Evolutionary conservation across 2,329 filamentous ascomycete genomes (phyloP), one percentile per base, ranked within the genome.

Genomic region (Truncatella angustata): DNA sequence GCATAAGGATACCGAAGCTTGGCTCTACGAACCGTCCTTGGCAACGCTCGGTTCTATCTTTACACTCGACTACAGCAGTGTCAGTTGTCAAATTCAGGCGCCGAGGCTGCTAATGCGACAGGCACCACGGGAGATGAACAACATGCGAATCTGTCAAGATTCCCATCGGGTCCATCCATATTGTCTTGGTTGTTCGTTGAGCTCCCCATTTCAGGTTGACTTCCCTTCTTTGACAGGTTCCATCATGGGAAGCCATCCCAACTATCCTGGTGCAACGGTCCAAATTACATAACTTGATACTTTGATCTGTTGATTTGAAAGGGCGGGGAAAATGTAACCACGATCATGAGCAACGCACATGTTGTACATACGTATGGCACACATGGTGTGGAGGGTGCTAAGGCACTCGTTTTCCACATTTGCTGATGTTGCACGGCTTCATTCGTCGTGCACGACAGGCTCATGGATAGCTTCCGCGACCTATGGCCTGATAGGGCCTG

Each of bases 151-250:
- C 28, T 20, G n/a, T 34, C 18, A n/a, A 46, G 28, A 46, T 46
- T 28, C n/a, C 43, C 43, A 46, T 44, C 14, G 11, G 12, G 18
- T n/a, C 9, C 24, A 18, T 7, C 26, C 43, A 46, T 16, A 28
- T 46, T 18, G 14, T 16, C 28, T n/a, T n/a, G n/a, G n/a, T n/a
- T n/a, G n/a, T n/a, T 28, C 28, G 9, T 14, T 34, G 20, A 10
- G 26, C 28, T 23, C 12, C 40, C 10, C 20, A 26, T 20, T 21
- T 20, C 24, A 28, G 24, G n/a, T 34, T 10, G 32, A 26, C 16
- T 32, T 46, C n/a, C 18, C 24, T 46, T 46, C 43, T n/a, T 32
- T 46, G 24, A 46, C 36, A 39, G 36, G 36, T 39, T 16, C 16
- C 36, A 39, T n/a, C 36, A 39, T 39, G 36, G 36, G 16, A 9